These are phyloP conservation scores for Emmonsiellopsis sp. DNA, from an alignment of 2,329 filamentous ascomycete genomes.

Conservation along the genomic window DNA sequence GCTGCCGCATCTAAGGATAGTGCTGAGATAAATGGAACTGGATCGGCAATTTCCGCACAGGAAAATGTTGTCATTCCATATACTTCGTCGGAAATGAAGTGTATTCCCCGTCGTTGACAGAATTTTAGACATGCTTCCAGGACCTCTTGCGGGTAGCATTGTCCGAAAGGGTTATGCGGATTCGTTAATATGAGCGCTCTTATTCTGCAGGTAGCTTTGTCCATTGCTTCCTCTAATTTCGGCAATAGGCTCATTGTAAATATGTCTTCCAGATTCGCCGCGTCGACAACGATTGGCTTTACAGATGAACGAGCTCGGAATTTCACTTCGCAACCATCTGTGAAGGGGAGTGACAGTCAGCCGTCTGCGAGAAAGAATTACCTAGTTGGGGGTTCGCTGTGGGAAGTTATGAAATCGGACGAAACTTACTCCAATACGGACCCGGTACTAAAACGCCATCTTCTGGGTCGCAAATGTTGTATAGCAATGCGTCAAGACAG, in stretches of 20 bases:
- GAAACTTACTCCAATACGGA: conserved; percentile 22
- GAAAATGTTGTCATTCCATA: conserved; percentile 16
- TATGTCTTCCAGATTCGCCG: conserved; percentile 8
- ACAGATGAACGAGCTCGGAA: conserved; percentile 11
- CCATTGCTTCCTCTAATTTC: conserved; percentile 9
- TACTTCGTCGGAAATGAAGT: conserved; percentile 21
- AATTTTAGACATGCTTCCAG: conserved; percentile 15
- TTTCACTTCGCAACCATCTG: conserved; percentile 16
- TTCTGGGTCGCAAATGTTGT: conserved; percentile 24
- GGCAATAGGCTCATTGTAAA: conserved; percentile 11
- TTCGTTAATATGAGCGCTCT: conserved; percentile 18
- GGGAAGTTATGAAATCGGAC: background rate
- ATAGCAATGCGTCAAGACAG: conserved; percentile 20
- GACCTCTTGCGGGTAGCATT: conserved; percentile 15
- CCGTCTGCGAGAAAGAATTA: background rate
- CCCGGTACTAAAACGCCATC: conserved; percentile 23
- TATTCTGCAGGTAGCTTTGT: conserved; percentile 9
- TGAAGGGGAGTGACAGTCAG: background rate
- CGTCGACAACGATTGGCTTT: conserved; percentile 12
- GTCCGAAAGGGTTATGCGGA: conserved; percentile 19
- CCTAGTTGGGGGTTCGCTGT: background rate
- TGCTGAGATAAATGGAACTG: conserved; percentile 11
- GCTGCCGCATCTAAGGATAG: conserved; percentile 9
- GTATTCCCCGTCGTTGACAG: conserved; percentile 14
- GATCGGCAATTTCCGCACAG: conserved; percentile 8